Evolutionary conservation across 2,329 filamentous ascomycete species (phyloP).

Genomic region (Trichoderma sp.): DNA sequence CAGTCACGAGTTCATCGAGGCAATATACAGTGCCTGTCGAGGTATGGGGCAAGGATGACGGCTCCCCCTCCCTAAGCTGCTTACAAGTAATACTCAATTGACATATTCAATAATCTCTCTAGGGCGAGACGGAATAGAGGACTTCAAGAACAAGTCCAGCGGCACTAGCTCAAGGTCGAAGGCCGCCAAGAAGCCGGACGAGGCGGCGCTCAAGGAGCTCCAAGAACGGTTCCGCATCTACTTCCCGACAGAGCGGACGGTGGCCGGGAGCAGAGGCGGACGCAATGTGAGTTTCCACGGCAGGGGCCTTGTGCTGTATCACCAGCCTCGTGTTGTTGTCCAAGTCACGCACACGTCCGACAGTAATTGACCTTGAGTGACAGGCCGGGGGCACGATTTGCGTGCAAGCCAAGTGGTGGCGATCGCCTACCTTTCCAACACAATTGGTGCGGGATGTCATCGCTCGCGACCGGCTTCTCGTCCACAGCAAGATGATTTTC

Average conservation of each 20-base stretch:
- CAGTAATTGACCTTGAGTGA: constrained; percentile 29
- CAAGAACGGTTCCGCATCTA: constrained; percentile 69
- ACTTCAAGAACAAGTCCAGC: constrained; percentile 42
- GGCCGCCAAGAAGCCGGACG: constrained; percentile 33
- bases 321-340: background rate
- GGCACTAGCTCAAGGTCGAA: constrained; percentile 41
- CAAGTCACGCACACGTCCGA: background rate
- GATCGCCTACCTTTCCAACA: constrained; percentile 68
- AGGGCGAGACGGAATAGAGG: constrained; percentile 48
- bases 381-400: constrained; percentile 81
- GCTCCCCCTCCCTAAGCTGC: background rate
- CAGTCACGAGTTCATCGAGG: constrained; percentile 65
- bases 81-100: background rate
- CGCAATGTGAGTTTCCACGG: constrained; percentile 48
- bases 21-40: constrained; percentile 58
- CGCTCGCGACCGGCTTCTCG: constrained; percentile 69
- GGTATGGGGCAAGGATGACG: constrained; percentile 42
- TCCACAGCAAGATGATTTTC: constrained; percentile 81
- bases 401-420: constrained; percentile 73
- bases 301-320: background rate
- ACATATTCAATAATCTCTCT: constrained; percentile 13
- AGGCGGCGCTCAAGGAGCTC: constrained; percentile 33
- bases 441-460: constrained; percentile 73
- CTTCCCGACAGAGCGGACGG: constrained; percentile 76
- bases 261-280: constrained; percentile 66